Percentiles rank a stretch among this genome's conserved stretches.
These are phyloP conservation scores for Oidium heveae DNA, from an alignment of 2,329 filamentous ascomycete genomes.

Conservation along the genomic window DNA sequence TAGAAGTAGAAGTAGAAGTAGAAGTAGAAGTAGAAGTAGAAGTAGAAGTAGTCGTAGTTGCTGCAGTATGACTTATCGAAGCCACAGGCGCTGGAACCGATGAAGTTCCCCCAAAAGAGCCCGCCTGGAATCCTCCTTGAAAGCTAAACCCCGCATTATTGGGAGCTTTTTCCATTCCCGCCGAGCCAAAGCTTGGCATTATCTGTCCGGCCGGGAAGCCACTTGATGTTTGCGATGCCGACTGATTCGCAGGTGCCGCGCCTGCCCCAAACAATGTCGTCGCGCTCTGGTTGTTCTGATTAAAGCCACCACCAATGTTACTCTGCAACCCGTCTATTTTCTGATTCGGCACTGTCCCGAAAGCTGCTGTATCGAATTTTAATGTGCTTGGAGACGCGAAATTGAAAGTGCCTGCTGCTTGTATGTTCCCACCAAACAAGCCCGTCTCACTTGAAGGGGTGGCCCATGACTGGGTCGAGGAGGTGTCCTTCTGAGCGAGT, in stretches of 20 bases:
- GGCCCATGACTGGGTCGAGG: slow-evolving; percentile 2
- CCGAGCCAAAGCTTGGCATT: neutral
- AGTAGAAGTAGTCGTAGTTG: too few species aligned
- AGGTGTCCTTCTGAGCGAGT: slow-evolving; percentile 1
- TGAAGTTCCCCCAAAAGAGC: too few species aligned
- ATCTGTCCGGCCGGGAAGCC: neutral
- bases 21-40: too few species aligned
- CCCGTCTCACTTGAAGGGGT: slow-evolving; percentile 5
- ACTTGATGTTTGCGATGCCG: neutral
- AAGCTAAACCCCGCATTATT: neutral
- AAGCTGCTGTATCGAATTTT: slow-evolving; percentile 5
- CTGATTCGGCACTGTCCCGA: neutral
- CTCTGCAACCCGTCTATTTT: neutral
- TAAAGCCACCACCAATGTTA: slow-evolving; percentile 1
- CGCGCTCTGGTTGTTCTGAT: slow-evolving; percentile 5
- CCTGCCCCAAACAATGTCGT: slow-evolving; percentile 7
- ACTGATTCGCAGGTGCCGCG: neutral
- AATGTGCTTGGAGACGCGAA: slow-evolving; percentile 8
- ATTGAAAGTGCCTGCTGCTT: slow-evolving; percentile 9
- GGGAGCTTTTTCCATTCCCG: neutral
- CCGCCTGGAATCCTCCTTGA: neutral
- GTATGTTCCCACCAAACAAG: slow-evolving; percentile 11
- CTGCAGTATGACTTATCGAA: too few species aligned
- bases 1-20: too few species aligned
- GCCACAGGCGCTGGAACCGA: too few species aligned